Evolutionary conservation across 768 basidiomycete species (phyloP).

Genomic region (Cubamyces lactineus): DNA sequence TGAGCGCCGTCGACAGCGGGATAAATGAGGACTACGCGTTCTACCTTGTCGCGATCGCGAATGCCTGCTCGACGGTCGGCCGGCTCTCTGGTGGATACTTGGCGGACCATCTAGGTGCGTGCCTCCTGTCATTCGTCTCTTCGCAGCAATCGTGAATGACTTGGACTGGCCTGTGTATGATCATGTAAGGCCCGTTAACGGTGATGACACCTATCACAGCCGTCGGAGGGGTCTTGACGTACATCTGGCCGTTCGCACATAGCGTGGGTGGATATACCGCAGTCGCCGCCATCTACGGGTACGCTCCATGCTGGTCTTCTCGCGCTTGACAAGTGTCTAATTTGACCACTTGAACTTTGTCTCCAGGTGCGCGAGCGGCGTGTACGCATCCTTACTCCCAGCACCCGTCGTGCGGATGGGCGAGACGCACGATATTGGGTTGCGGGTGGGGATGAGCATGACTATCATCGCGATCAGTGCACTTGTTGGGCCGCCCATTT

Average conservation of each 20-base stretch:
- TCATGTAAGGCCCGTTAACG: conserved; percentile 62
- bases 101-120: conserved; percentile 55
- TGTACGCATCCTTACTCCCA: conserved; percentile 58
- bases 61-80: conserved; percentile 63
- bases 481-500: conserved; percentile 70
- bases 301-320: conserved; percentile 15
- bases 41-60: conserved; percentile 68
- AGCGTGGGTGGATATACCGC: conserved; percentile 45
- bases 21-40: conserved; percentile 52
- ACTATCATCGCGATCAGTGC: conserved; percentile 63
- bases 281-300: conserved; percentile 67
- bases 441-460: conserved; percentile 64
- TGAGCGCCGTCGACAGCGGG: conserved; percentile 55
- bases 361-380: conserved; percentile 61
- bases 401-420: conserved; percentile 66
- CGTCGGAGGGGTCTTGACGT: conserved; percentile 57
- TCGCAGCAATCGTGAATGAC: background rate
- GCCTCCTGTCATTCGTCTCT: background rate
- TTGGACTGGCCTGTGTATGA: conserved; percentile 42
- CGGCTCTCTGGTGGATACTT: conserved; percentile 56
- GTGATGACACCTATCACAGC: conserved; percentile 64
- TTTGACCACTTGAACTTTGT: background rate
- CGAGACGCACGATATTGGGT: conserved; percentile 45
- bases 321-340: background rate
- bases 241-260: conserved; percentile 67